Percentiles rank a stretch among this genome's conserved stretches.
Evolutionary conservation across 257 asterid genomes (phyloP).

Genomic region (Gentiana macrophylla): DNA sequence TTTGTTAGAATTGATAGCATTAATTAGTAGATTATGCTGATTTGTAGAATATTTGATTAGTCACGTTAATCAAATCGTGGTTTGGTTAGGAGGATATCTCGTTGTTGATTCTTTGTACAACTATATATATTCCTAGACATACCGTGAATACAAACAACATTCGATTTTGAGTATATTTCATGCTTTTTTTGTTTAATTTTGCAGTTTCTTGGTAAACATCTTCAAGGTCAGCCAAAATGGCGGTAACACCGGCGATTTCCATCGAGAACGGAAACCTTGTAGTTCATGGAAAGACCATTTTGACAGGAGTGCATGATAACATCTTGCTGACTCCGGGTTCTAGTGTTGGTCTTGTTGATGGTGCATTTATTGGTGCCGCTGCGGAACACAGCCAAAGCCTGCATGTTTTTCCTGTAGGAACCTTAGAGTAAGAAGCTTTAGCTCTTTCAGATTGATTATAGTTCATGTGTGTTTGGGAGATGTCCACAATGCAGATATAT

Average conservation of each 20-base stretch:
- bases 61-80: too few relatives aligned
- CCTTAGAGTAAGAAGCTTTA: conserved; percentile 54
- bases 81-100: too few relatives aligned
- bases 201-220: background rate
- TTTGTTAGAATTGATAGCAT: too few relatives aligned
- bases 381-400: conserved; percentile 67
- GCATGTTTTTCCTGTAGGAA: conserved; percentile 84
- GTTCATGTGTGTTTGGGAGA: too few relatives aligned
- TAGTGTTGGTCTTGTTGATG: conserved; percentile 64
- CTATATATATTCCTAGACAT: too few relatives aligned
- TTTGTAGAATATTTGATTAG: too few relatives aligned
- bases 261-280: conserved; percentile 78
- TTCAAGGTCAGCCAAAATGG: conserved; percentile 39
- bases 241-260: conserved; percentile 75
- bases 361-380: conserved; percentile 87
- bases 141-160: too few relatives aligned
- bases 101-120: too few relatives aligned
- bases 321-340: conserved; percentile 72
- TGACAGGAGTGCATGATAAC: conserved; percentile 77
- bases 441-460: background rate
- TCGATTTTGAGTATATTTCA: too few relatives aligned
- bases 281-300: conserved; percentile 89
- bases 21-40: too few relatives aligned
- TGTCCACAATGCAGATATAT: too few relatives aligned
- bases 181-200: too few relatives aligned